Evolutionary conservation across 306 rosid genomes (phyloP).

Genomic region (Pyrus communis): DNA sequence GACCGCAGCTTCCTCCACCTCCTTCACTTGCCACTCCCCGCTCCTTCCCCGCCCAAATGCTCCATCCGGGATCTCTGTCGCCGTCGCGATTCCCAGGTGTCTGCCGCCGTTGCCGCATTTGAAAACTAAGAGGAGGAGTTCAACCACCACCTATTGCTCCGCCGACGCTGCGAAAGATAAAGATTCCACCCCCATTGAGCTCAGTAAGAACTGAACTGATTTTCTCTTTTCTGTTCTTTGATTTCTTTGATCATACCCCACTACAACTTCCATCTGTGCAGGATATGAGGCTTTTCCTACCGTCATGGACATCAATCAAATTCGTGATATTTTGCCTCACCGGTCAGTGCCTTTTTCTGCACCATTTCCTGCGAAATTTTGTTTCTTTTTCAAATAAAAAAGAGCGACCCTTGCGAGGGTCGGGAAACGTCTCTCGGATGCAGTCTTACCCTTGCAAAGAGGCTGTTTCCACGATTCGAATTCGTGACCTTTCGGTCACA

Average conservation of each 20-base stretch:
- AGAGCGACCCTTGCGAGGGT: no score
- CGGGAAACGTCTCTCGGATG: no score
- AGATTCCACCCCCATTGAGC: conserved; percentile 48
- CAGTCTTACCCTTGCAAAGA: no score
- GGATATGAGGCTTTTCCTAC: conserved; percentile 79
- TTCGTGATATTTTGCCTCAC: conserved; percentile 81
- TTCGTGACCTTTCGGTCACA: no score
- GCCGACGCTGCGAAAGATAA: conserved; percentile 29
- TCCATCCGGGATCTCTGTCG: conserved; percentile 10
- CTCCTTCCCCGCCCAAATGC: conserved; percentile 12
- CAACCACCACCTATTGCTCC: conserved; percentile 27
- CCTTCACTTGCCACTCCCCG: conserved; percentile 16
- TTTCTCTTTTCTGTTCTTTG: background rate
- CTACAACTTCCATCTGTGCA: conserved; percentile 15
- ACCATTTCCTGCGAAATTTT: background rate
- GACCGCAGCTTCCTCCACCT: conserved; percentile 25
- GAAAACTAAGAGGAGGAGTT: conserved; percentile 10
- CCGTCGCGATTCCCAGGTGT: conserved; percentile 26
- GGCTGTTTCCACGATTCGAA: no score
- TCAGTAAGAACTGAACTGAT: conserved; percentile 21
- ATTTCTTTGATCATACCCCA: background rate
- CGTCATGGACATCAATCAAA: conserved; percentile 73
- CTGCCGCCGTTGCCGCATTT: conserved; percentile 8
- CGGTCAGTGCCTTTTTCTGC: conserved; percentile 30
- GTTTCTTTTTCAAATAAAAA: no score